Base-by-base conservation (phyloP, 2,329 filamentous ascomycete genomes). In the Colletotrichum agaves region DNA sequence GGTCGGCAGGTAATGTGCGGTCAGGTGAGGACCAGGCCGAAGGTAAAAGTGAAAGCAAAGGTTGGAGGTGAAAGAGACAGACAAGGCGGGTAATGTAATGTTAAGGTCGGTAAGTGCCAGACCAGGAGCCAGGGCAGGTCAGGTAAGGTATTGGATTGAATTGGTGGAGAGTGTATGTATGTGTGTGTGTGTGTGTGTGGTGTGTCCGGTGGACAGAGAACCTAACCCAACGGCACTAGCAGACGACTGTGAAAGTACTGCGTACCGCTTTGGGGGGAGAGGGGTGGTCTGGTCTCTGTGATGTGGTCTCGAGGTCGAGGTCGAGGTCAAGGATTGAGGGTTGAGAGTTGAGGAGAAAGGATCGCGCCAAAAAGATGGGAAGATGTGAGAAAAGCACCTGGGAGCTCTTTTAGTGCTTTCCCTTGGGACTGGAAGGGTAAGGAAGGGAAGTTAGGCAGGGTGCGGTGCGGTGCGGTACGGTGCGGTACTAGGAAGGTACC, bases 31-130 rank as follows among this genome's bases (percentile, higher is more conserved):
- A 47, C 8, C 31, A 37, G 39, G 23, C 17, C 33, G 31, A 41
- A 37, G 23, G 33, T 39, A 47, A 35, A 57, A 27, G 50, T 44
- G 43, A 19, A 50, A 53, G 35, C 37, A 49, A 33, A 50, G 33
- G 63, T 62, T 23, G 33, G 50, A 63, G 44, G 41, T 44, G 39
- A 39, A 62, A 57, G 41, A 57, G 57, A 57, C 41, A 65, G 52
- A 59, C 63, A 57, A 56, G 59, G 63, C 43, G 63, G 63, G 63
- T 63, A 63, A 67, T 63, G 63, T 67, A 67, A 67, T 67, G 63
- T 67, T 55, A 56, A 67, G 57, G 57, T 60, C 57, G 43, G 50
- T 53, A 53, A 21, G 50, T 53, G 50, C 31, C 33, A 53, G 31
- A 15, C 33, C 37, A 59, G 31, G 56, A 11, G 35, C 61, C 49